These are phyloP conservation scores for Suhomyces pyralidae DNA, from an alignment of 805 yeast species.

Conservation along the genomic window DNA sequence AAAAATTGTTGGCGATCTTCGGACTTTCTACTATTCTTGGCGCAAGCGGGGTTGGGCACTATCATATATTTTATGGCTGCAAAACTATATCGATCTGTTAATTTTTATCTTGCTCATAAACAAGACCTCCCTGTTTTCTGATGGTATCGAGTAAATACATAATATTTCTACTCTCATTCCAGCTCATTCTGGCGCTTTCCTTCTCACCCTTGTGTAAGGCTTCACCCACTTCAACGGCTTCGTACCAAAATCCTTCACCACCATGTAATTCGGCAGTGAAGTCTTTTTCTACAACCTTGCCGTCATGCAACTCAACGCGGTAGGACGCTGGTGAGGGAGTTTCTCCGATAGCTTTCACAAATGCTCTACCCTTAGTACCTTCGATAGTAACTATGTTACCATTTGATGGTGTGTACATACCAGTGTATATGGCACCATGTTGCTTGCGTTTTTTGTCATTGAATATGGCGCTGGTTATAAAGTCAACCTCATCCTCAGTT, in stretches of 20 bases:
- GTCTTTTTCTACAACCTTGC: conserved; percentile 4
- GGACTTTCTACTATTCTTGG: background rate
- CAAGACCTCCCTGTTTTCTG: conserved; percentile 42
- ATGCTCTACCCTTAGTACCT: conserved; percentile 10
- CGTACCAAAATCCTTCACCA: conserved; percentile 51
- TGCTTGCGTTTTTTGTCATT: conserved; percentile 40
- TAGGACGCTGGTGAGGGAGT: conserved; percentile 14
- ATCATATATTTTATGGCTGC: background rate
- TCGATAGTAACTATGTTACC: conserved; percentile 8
- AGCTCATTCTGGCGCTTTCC: conserved; percentile 37
- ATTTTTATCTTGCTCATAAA: conserved; percentile 37
- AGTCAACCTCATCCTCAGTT: conserved; percentile 40
- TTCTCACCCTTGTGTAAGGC: conserved; percentile 39
- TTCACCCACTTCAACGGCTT: conserved; percentile 53
- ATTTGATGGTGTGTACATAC: conserved; percentile 8
- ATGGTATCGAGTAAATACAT: conserved; percentile 49
- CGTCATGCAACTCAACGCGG: conserved; percentile 21
- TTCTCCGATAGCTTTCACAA: conserved; percentile 8
- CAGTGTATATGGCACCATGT: conserved; percentile 33
- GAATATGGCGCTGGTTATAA: conserved; percentile 34
- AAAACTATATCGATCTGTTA: background rate
- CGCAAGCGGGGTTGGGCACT: background rate
- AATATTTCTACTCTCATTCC: conserved; percentile 45
- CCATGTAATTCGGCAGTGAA: conserved; percentile 28
- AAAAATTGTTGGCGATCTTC: background rate